Conservation (phyloP, 2,329 filamentous ascomycete genomes). For the Cladophialophora exuberans region DNA sequence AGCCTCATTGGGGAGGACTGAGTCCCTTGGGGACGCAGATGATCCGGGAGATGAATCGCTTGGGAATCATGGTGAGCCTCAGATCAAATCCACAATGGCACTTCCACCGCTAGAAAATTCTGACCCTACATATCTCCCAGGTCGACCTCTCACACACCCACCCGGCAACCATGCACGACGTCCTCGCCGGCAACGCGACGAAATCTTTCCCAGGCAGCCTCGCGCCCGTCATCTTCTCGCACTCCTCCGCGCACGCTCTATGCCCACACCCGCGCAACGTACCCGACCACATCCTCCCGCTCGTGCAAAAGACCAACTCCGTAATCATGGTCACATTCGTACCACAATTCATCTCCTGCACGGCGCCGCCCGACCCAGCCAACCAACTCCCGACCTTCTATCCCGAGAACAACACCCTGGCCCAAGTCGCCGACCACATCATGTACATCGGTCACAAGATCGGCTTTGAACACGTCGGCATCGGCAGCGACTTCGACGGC, state of each 20-base stretch:
- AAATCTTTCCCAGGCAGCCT: conserved; percentile 14
- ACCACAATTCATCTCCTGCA: conserved; percentile 72
- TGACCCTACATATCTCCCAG: neutral
- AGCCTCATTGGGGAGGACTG: conserved; percentile 61
- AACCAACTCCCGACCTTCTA: conserved; percentile 66
- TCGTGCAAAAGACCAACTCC: conserved; percentile 72
- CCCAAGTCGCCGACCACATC: conserved; percentile 79
- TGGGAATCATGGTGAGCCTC: conserved; percentile 72
- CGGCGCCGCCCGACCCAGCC: conserved; percentile 65
- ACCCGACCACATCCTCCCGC: conserved; percentile 75
- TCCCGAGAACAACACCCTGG: conserved; percentile 69
- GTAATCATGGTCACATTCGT: conserved; percentile 91
- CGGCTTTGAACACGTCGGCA: conserved; percentile 83
- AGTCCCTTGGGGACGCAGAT: conserved; percentile 69
- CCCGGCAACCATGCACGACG: conserved; percentile 81
- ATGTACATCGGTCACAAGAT: conserved; percentile 78
- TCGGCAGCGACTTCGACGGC: conserved; percentile 89
- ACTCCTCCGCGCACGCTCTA: conserved; percentile 77
- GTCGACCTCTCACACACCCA: conserved; percentile 80
- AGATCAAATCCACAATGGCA: neutral
- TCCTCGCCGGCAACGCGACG: conserved; percentile 55
- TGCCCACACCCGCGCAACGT: conserved; percentile 92
- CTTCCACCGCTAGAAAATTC: neutral
- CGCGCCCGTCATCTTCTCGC: conserved; percentile 88
- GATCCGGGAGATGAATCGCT: conserved; percentile 85